phyloP scores from a whole-genome alignment of 257 asterid species.

The Lithospermum erythrorhizon region DNA sequence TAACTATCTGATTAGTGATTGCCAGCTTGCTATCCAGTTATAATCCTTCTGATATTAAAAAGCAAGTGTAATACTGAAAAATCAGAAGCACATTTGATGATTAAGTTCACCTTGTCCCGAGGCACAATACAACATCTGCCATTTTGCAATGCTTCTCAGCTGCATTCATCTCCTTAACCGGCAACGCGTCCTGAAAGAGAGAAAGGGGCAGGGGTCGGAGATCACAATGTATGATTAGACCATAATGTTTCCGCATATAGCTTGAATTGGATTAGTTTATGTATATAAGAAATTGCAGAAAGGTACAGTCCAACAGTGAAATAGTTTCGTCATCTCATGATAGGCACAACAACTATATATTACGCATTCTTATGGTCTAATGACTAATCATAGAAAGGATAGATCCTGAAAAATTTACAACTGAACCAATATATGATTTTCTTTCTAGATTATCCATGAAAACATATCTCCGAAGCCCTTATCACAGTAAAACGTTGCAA shows the following conservation, averaged over 20 bases:
- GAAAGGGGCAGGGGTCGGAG: background rate
- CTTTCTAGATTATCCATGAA: too few relatives aligned
- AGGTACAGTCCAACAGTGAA: background rate
- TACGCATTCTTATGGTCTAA: background rate
- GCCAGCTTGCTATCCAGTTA: background rate
- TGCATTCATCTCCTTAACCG: slow-evolving; percentile 80
- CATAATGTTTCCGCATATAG: background rate
- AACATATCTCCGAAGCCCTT: background rate
- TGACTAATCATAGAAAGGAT: too few relatives aligned
- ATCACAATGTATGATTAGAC: background rate
- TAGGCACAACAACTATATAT: background rate
- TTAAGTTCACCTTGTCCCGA: slow-evolving; percentile 76
- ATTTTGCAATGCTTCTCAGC: slow-evolving; percentile 86
- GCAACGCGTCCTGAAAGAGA: slow-evolving; percentile 74
- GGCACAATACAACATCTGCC: slow-evolving; percentile 88
- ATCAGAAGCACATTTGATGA: background rate
- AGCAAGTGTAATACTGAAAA: background rate
- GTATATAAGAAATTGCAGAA: background rate
- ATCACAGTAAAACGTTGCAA: background rate
- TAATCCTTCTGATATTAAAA: background rate
- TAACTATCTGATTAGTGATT: background rate
- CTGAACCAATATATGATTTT: too few relatives aligned
- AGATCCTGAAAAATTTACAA: background rate
- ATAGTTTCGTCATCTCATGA: background rate
- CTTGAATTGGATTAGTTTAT: too few relatives aligned